Percentiles rank a stretch among this genome's conserved stretches.
phyloP scores from a whole-genome alignment of 2,329 filamentous ascomycete species.

The Fusarium chaquense region DNA sequence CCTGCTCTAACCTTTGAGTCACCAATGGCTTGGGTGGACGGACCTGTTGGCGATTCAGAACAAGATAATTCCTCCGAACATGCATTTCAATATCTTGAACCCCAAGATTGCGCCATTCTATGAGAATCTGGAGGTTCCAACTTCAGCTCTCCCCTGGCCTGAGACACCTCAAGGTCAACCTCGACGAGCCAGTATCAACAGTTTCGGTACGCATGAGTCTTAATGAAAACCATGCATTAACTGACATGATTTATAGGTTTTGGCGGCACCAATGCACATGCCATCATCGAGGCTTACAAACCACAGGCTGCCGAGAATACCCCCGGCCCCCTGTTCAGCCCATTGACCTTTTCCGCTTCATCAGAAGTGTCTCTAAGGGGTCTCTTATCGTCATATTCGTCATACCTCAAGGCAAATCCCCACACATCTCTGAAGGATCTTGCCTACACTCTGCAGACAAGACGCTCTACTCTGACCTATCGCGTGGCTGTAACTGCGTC shows the following conservation, averaged over 20 bases:
- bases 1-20: too few species aligned
- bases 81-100: slow-evolving; percentile 57
- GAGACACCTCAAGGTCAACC: neutral
- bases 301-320: too few species aligned
- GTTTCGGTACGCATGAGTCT: neutral
- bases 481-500: neutral
- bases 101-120: neutral
- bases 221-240: neutral
- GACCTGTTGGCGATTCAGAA: neutral
- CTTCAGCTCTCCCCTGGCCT: neutral
- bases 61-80: neutral
- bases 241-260: neutral
- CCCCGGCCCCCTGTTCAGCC: neutral
- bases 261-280: slow-evolving; percentile 15
- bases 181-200: slow-evolving; percentile 4
- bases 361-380: neutral
- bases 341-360: neutral
- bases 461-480: neutral
- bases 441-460: neutral
- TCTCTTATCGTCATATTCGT: neutral
- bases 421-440: neutral
- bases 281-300: slow-evolving; percentile 10
- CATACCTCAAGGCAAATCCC: neutral
- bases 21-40: too few species aligned
- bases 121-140: neutral